Evolutionary conservation across 2,329 filamentous ascomycete genomes (phyloP), one percentile per base, ranked within the genome.

Genomic region (Trichophyton verrucosum): DNA sequence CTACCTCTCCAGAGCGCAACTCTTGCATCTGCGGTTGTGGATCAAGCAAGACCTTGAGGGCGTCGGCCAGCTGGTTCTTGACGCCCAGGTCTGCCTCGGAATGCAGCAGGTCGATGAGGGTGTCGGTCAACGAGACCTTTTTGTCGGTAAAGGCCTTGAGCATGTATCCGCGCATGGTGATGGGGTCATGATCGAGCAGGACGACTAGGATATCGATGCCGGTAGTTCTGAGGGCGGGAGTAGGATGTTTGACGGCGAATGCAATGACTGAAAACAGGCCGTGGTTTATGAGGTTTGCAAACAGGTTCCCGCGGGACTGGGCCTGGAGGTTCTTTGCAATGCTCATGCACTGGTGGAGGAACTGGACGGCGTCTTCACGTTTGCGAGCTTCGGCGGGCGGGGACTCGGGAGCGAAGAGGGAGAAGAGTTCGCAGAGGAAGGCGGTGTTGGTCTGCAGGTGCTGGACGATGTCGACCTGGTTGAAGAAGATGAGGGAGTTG

Each of bases 401-500:
- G 62, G 85, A 83, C 24, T 84, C 78, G 0, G 84, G 77, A 20
- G 81, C 82, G 69, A 97, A 96, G 64, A 97, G 90, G 60, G 82
- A 82, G 72, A 97, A 99, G 3, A 97, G 81, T 64, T 96, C 89
- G 66, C 85, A 86, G 30, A 97, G 77, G 69, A 96, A 96, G 1
- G 76, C 75, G 0, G 78, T 78, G 68, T 96, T 96, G 27, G 80
- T 81, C 73, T 96, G 91, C n/a, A 99, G 80, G 74, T 97, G 89
- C 70, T 92, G 89, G 57, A 99, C 87, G 70, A 99, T 96, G 70
- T 97, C 94, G 68, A 97, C 91, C 76, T 99, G 94, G 76, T 97
- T 94, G 80, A 95, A 99, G 78, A 96, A 99, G 66, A 99, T 99
- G 67, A 97, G 82, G 58, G 91, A 96, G 75, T 97, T 99, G 65